phyloP scores from a whole-genome alignment of 1,139 yeast genomes.

The Hemisphaericaspora subhashii region DNA sequence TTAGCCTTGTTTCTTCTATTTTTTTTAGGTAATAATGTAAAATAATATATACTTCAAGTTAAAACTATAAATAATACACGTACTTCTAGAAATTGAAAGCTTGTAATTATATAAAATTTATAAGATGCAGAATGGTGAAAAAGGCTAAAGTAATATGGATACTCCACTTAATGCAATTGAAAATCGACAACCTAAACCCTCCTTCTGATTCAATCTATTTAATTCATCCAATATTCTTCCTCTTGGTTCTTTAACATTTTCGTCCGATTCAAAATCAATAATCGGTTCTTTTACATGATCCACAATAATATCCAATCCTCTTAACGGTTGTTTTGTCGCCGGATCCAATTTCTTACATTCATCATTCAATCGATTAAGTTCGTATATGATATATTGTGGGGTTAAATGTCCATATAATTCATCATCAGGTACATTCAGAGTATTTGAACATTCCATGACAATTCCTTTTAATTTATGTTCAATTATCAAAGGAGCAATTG shows the following conservation, averaged over 20 bases:
- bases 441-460: slow-evolving; percentile 75
- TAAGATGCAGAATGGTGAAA: no score
- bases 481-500: slow-evolving; percentile 48
- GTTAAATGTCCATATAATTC: slow-evolving; percentile 76
- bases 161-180: slow-evolving; percentile 58
- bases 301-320: slow-evolving; percentile 55
- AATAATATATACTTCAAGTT: no score
- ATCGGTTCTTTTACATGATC: slow-evolving; percentile 71
- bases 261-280: slow-evolving; percentile 14
- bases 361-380: slow-evolving; percentile 43
- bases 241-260: slow-evolving; percentile 50
- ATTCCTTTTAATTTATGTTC: slow-evolving; percentile 46
- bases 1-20: not conserved
- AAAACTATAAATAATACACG: no score
- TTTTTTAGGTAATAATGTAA: not conserved
- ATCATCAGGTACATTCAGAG: slow-evolving; percentile 43
- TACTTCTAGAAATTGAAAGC: no score
- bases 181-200: slow-evolving; percentile 42
- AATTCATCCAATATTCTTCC: slow-evolving; percentile 47
- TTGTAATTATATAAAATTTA: not conserved
- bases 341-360: slow-evolving; percentile 17
- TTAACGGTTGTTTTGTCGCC: slow-evolving; percentile 29
- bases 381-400: slow-evolving; percentile 61
- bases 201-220: slow-evolving; percentile 34
- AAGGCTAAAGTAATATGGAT: slow-evolving; percentile 17